These are phyloP conservation scores for Cubamyces sp. DNA, from an alignment of 768 basidiomycete genomes.

Conservation along the genomic window DNA sequence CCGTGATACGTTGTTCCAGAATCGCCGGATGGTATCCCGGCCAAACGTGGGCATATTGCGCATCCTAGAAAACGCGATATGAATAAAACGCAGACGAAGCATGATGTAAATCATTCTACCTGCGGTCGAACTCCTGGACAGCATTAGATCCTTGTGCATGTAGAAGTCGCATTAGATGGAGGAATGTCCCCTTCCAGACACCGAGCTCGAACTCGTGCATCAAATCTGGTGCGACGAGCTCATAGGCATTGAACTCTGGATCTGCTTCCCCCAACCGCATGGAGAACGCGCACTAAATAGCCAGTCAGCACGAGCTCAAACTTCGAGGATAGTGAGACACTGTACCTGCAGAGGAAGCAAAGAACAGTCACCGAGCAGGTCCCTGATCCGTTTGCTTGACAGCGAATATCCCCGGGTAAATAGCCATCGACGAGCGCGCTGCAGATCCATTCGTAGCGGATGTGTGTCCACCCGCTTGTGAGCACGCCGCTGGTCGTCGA, in stretches of 20 bases:
- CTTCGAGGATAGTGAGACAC: too few relatives aligned
- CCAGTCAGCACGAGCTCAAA: too few relatives aligned
- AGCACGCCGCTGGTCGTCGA: too few relatives aligned
- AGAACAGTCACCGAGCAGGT: too few relatives aligned
- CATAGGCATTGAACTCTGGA: constrained; percentile 33
- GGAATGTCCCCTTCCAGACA: constrained; percentile 37
- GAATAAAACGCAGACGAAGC: not conserved
- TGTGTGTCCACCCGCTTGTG: too few relatives aligned
- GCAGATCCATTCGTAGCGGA: too few relatives aligned
- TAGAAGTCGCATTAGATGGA: constrained; percentile 34
- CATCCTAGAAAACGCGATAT: not conserved
- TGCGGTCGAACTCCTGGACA: constrained; percentile 16
- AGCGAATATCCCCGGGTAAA: too few relatives aligned
- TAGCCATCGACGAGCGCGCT: too few relatives aligned
- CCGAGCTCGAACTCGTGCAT: constrained; percentile 43
- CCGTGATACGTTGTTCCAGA: constrained; percentile 30
- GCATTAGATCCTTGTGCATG: not conserved
- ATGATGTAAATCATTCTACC: constrained; percentile 3
- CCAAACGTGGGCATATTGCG: constrained; percentile 30
- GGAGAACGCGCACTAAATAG: constrained; percentile 40
- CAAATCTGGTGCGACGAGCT: constrained; percentile 35
- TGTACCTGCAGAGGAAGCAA: too few relatives aligned
- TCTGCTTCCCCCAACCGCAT: constrained; percentile 15
- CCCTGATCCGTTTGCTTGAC: too few relatives aligned
- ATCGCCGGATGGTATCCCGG: constrained; percentile 28